Conservation (phyloP, 805 yeast genomes). For the Zygosaccharomyces bisporus region DNA sequence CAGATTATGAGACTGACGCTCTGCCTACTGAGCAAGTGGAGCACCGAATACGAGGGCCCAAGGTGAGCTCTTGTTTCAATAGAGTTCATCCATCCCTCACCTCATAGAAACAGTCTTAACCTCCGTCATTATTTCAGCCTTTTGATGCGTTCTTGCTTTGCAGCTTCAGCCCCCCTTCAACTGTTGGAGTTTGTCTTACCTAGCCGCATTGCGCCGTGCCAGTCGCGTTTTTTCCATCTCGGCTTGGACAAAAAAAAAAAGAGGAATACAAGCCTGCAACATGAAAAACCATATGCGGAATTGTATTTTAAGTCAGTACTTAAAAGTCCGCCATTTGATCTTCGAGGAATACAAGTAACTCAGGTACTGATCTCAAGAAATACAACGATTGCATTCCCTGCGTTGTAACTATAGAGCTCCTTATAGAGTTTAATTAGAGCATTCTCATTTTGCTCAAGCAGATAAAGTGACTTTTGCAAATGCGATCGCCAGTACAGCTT, state of each 20-base stretch:
- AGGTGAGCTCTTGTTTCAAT: no score
- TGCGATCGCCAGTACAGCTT: not conserved
- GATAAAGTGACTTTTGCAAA: not conserved
- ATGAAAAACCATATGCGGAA: not conserved
- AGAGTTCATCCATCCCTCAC: no score
- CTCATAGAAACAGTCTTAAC: no score
- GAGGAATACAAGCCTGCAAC: not conserved
- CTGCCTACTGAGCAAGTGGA: conserved; percentile 56
- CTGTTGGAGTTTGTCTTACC: not conserved
- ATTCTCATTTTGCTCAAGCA: not conserved
- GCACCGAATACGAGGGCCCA: no score
- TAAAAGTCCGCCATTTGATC: not conserved
- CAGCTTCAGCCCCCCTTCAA: not conserved
- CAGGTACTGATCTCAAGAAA: not conserved
- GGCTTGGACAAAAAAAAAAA: not conserved
- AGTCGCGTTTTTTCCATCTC: not conserved
- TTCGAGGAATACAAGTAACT: not conserved
- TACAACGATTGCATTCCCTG: not conserved
- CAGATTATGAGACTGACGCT: conserved; percentile 58
- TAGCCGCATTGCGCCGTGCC: not conserved
- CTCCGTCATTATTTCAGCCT: no score
- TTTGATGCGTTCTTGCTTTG: no score
- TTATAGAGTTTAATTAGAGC: not conserved
- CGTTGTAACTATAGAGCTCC: not conserved
- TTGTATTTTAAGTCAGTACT: not conserved